Evolutionary conservation across 2,329 filamentous ascomycete species (phyloP).

Genomic region (Aureobasidium pullulans): DNA sequence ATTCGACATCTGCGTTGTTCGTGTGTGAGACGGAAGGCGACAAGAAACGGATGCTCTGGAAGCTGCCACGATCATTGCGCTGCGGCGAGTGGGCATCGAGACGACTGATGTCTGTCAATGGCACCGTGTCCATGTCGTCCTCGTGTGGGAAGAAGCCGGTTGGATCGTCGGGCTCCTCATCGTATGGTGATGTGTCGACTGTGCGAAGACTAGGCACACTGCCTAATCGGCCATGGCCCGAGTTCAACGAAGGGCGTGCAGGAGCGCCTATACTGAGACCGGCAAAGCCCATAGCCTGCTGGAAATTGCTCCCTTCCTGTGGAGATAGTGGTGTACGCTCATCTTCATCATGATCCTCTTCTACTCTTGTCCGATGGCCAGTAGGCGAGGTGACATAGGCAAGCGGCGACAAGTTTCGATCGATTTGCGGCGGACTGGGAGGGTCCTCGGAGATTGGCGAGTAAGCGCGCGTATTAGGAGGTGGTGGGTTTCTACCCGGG

Average conservation of each 20-base stretch:
- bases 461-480: constrained; percentile 8
- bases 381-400: constrained; percentile 31
- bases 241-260: constrained; percentile 17
- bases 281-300: constrained; percentile 42
- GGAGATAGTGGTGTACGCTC: constrained; percentile 34
- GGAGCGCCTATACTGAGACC: constrained; percentile 38
- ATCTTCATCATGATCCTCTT: constrained; percentile 26
- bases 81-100: constrained; percentile 20
- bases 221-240: constrained; percentile 18
- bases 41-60: constrained; percentile 49
- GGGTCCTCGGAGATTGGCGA: constrained; percentile 8
- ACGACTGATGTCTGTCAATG: constrained; percentile 49
- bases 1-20: constrained; percentile 54
- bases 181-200: constrained; percentile 23
- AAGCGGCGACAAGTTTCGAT: constrained; percentile 19
- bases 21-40: constrained; percentile 44
- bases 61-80: constrained; percentile 39
- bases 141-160: constrained; percentile 47
- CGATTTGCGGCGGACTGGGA: neutral
- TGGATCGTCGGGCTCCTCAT: constrained; percentile 47
- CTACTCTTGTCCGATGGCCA: constrained; percentile 22
- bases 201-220: constrained; percentile 26
- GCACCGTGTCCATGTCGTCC: constrained; percentile 51
- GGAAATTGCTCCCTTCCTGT: constrained; percentile 39
- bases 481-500: constrained; percentile 23